phyloP scores from a whole-genome alignment of 331 rosid species.

The Arachis monticola region DNA sequence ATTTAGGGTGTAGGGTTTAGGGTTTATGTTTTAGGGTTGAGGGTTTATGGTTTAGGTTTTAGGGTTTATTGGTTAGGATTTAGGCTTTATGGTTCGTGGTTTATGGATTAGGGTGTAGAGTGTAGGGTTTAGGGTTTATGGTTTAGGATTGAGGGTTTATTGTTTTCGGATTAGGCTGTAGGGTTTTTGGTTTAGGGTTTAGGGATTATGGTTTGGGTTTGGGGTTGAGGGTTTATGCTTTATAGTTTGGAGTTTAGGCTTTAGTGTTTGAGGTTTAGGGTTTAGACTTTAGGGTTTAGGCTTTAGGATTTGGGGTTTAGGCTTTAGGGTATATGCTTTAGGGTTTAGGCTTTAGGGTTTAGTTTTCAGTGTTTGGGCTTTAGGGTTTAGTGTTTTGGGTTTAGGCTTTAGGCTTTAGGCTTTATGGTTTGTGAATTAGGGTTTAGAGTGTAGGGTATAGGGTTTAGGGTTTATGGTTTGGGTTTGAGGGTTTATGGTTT shows the following conservation, averaged over 20 bases:
- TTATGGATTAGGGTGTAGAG: not conserved
- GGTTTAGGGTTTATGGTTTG: no score
- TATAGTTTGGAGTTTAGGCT: no score
- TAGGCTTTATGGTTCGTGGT: not conserved
- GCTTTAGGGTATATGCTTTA: no score
- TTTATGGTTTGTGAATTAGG: not conserved
- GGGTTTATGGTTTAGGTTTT: not conserved
- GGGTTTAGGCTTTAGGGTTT: no score
- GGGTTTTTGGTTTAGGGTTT: no score
- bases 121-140: not conserved
- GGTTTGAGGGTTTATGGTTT: no score
- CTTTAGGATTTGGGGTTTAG: no score
- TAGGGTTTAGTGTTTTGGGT: conserved; percentile 16
- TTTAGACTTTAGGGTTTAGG: no score
- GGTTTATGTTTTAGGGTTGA: not conserved
- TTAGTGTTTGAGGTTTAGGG: no score
- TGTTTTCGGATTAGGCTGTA: no score
- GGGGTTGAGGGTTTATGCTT: no score
- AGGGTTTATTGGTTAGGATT: not conserved
- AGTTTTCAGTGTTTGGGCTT: not conserved
- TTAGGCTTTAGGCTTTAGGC: not conserved
- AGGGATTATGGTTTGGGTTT: no score
- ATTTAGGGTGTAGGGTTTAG: not conserved
- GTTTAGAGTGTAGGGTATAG: not conserved
- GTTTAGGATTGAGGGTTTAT: not conserved